Percentiles rank a stretch among this genome's conserved stretches.
Evolutionary conservation across 306 rosid genomes (phyloP).

Genomic region (Malus sylvestris): DNA sequence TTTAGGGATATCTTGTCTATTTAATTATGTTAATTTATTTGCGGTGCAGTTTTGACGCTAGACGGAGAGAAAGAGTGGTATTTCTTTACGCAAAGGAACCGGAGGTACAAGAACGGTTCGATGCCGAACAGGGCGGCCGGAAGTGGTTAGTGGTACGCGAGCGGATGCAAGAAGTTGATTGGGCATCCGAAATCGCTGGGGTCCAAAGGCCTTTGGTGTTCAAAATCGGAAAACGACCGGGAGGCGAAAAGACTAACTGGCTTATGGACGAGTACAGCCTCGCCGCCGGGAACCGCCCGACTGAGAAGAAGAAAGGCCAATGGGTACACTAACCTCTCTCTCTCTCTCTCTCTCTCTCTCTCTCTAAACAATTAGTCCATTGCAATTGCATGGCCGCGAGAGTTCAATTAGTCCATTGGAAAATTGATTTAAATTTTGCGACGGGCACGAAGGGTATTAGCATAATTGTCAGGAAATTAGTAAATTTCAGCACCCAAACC

Average conservation of each 20-base stretch:
- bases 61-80: constrained; percentile 96
- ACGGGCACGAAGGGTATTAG: no score
- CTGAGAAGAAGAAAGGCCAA: constrained; percentile 71
- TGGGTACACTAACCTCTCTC: constrained; percentile 43
- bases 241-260: constrained; percentile 93
- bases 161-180: constrained; percentile 90
- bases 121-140: constrained; percentile 95
- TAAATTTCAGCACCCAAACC: no score
- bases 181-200: constrained; percentile 76
- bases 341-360: no score
- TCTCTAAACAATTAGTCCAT: neutral
- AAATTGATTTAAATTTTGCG: neutral
- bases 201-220: constrained; percentile 88
- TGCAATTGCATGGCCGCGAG: neutral
- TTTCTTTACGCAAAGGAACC: constrained; percentile 69
- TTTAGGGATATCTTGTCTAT: no score
- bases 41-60: constrained; percentile 36
- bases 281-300: constrained; percentile 76
- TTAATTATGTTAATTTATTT: neutral
- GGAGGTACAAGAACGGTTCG: constrained; percentile 87
- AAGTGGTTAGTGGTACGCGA: constrained; percentile 90
- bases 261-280: constrained; percentile 95
- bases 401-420: neutral
- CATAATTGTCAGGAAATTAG: no score
- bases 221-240: constrained; percentile 74